Conservation (phyloP, 345 rosid genomes). For the Lepidium sativum region DNA sequence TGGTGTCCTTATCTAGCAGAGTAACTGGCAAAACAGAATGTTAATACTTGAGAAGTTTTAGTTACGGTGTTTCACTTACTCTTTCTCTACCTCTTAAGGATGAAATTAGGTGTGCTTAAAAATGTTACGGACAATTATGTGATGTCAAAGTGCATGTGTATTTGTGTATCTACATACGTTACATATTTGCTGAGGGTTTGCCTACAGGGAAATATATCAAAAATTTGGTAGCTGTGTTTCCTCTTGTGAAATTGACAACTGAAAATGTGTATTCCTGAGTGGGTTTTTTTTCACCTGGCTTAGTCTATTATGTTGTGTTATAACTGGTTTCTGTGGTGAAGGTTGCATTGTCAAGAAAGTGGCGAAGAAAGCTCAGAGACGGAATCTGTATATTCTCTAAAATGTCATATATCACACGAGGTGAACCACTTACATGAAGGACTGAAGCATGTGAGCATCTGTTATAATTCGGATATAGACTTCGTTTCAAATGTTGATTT, state of each 20-base stretch:
- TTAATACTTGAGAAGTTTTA: background rate
- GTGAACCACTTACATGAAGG: conserved; percentile 98
- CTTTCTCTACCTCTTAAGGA: background rate
- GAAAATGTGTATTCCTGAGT: background rate
- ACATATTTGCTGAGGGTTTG: background rate
- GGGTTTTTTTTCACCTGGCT: background rate
- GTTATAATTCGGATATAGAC: background rate
- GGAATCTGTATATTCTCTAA: conserved; percentile 70
- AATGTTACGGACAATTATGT: background rate
- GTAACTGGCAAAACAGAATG: background rate
- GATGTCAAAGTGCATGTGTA: background rate
- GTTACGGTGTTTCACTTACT: background rate
- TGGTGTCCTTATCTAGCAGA: background rate
- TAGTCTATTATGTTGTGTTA: background rate
- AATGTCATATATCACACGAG: conserved; percentile 91
- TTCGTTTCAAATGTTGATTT: conserved; percentile 2
- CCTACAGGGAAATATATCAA: too few species aligned
- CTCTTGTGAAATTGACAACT: background rate
- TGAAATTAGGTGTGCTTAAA: background rate
- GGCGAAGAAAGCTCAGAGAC: conserved; percentile 42
- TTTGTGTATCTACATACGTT: background rate
- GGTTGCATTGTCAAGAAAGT: conserved; percentile 90
- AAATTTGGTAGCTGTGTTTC: background rate
- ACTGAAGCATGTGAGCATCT: conserved; percentile 60
- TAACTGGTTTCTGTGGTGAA: conserved; percentile 19